A percentile compares a stretch with the other conserved stretches of the same genome.
Evolutionary conservation across 1,284 basidiomycete species (phyloP).

Genomic region (Sanghuangporus weigelae): DNA sequence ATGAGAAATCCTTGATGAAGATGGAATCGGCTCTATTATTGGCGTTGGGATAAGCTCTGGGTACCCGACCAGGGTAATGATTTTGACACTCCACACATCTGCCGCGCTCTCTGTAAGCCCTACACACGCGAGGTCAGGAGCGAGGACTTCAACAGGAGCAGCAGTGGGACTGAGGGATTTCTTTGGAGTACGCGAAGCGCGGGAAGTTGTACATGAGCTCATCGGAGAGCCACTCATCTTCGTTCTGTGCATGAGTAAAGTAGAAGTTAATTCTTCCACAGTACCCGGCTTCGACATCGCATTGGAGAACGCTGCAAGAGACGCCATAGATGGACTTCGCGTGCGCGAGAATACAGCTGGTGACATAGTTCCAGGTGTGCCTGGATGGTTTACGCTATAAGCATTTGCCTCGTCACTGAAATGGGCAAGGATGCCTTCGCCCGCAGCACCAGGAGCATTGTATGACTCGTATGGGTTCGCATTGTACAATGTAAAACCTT

Average conservation of each 20-base stretch:
- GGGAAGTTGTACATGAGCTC: slow-evolving; percentile 1
- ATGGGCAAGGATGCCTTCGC: background rate
- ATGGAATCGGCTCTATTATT: slow-evolving; percentile 12
- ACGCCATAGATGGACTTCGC: slow-evolving; percentile 33
- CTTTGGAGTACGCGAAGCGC: slow-evolving; percentile 1
- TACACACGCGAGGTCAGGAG: slow-evolving; percentile 43
- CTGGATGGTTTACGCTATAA: background rate
- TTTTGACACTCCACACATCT: slow-evolving; percentile 68
- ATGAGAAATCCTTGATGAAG: slow-evolving; percentile 1
- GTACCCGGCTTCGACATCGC: slow-evolving; percentile 5
- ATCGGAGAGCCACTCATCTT: background rate
- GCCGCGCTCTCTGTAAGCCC: slow-evolving; percentile 49
- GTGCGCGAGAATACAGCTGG: slow-evolving; percentile 41
- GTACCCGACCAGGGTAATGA: slow-evolving; percentile 68
- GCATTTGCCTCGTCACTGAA: background rate
- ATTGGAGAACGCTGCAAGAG: slow-evolving; percentile 20
- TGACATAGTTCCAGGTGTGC: slow-evolving; percentile 23
- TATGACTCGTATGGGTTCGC: slow-evolving; percentile 2
- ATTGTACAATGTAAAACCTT: slow-evolving; percentile 62
- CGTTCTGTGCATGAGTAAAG: background rate
- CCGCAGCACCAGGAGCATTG: background rate
- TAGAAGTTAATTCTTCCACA: background rate
- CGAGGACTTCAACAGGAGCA: slow-evolving; percentile 39
- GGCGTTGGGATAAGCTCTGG: slow-evolving; percentile 54
- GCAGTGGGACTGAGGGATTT: slow-evolving; percentile 12